Base-by-base conservation (phyloP, 2,329 filamentous ascomycete genomes). In the Aspergillus udagawae region DNA sequence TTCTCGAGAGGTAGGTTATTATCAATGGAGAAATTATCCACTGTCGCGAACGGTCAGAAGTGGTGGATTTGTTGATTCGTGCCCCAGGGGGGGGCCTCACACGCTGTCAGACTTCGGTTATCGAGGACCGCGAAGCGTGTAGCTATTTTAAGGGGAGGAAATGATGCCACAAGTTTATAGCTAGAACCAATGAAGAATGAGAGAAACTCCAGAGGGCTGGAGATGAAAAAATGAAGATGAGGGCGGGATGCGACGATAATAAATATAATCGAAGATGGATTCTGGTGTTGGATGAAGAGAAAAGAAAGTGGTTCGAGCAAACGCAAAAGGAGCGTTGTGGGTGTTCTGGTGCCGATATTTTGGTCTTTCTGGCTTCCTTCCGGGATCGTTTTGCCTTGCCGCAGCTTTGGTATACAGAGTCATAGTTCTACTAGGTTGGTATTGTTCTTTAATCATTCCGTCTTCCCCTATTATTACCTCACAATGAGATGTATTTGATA, bases 161-260 rank as follows among this genome's bases (percentile, higher is more conserved):
- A 14, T 47, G 21, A 47, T 45, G 21, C 20, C 59, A 56, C 45
- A 57, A 52, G 49, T 54, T 52, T 49, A 60, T 35, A 56, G 57
- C 50, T 57, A 61, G 62, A 23, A 21, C 12, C 21, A 25, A 47
- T 10, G 44, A 14, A 47, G 44, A 42, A 20, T 8, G 23, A 20
- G 32, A 54, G 51, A 42, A 44, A 28, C 32, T 35, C 32, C 32
- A 17, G 32, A 35, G 32, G 12, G 27, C 25, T 20, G 35, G 28
- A 44, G 45, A 32, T 25, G 45, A 29, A 44, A 41, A 51, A 44
- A 25, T 8, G 28, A 50, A 47, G 52, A 48, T 47, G 52, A 25
- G 29, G 17, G 35, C 27, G 17, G 42, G 35, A 28, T 23, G 21
- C 20, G 21, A 47, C 4, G 44, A 27, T 27, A 23, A 47, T 23